Evolutionary conservation across 2,329 filamentous ascomycete species (phyloP), one percentile per base, ranked within the genome.

Genomic region (Paraphaeosphaeria minitans): DNA sequence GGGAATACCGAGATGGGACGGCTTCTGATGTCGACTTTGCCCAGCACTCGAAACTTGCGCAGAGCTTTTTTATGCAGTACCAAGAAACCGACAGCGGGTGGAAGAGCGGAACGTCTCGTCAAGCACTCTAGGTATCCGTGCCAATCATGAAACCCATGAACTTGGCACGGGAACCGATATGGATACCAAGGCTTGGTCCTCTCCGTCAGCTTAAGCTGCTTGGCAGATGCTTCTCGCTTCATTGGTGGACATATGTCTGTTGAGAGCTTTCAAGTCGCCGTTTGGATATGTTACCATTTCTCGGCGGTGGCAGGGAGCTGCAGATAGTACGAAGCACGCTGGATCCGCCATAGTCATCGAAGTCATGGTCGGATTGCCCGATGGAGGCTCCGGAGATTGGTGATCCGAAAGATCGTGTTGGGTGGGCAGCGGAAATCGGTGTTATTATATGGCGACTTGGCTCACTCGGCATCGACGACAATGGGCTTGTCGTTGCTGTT

Each of bases 121-220:
- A 50, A 35, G 47, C 24, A 29, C 35, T 35, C 47, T 29, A 31
- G 29, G 9, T 12, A 8, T 31, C 29, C 29, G 47, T 33, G 24
- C 24, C 47, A 50, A 50, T 50, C n/a, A 19, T 33, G 33, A 13
- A 12, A 33, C 22, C 47, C 47, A 50, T 16, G 47, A 35, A 10
- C 21, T 50, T n/a, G 4, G 39, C 13, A n/a, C 19, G 39, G 39
- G 1, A 41, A 16, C 39, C 39, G 19, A 21, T 41, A 14, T 41
- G 39, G 39, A 16, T 50, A 50, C 47, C 47, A 50, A 35, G 47
- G 47, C 47, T 50, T 50, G 47, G 47, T 10, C 47, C n/a, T 50
- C 19, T 22, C 9, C 19, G 13, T 41, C 39, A 41, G 39, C 39
- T 41, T 41, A 14, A 6, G 47, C 19, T 35, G 14, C 47, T 50